Base-by-base conservation (phyloP, 495 filamentous ascomycete species). In the Lepraria neglecta region DNA sequence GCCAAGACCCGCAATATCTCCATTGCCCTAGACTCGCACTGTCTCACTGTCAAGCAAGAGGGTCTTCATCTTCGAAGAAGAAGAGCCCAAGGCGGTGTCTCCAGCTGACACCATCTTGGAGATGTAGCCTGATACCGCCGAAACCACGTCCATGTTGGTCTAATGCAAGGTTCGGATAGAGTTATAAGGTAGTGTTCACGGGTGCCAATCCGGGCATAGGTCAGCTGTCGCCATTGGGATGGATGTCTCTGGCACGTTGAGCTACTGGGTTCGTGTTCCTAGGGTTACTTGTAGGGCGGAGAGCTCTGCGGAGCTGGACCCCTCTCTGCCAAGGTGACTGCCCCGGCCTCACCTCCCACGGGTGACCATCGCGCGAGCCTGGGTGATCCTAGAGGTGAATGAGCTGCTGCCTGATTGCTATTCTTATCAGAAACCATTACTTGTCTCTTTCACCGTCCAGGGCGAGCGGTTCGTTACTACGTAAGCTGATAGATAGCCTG, bases 31-130 rank as follows among this genome's bases (percentile, higher is more conserved):
- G 67, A 69, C 70, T 80, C 84, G 71, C 75, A 89, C 89, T 70
- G 94, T 98, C 76, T 97, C 94, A 74, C 84, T 87, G 75, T 98
- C 94, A 59, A 98, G 80, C 66, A 98, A 81, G 58, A 98, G 78
- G 67, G 97, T 92, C 85, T 98, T 98, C 94, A 98, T 98, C 80
- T 97, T 97, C 42, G 90, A 84, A 14, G 90, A 87, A 46, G 89
- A 81, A 43, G 82, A 79, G 52, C 85, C 84, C 46, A 82, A 60
- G 59, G 84, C 77, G 67, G 78, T 77, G 73, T 95, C 91, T 71
- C 92, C 92, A 64, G 85, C 84, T 48, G 90, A 87, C 72, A 97
- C 85, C 87, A 98, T 97, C 84, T 92, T 96, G 71, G 89, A 87
- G 79, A 98, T 87, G 80, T 97, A 98, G 75, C 91, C 88, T 65